Conservation (phyloP, 73 alveolate species). For the Effrenium voratum region DNA sequence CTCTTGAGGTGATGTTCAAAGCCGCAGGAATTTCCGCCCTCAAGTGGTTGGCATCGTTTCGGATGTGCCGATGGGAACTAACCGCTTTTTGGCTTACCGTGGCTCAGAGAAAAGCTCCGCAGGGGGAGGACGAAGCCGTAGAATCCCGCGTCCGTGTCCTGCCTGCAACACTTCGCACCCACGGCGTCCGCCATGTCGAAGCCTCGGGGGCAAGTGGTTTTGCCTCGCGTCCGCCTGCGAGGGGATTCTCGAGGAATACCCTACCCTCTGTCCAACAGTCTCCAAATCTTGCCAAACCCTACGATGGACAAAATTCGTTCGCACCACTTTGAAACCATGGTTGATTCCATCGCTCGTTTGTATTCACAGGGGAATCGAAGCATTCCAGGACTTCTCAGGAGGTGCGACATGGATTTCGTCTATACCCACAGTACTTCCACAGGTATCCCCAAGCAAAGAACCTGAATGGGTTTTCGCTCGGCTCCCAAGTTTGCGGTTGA, state of each 20-base stretch:
- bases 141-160: constrained; percentile 42
- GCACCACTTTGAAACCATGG: not conserved
- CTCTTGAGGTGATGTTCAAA: not conserved
- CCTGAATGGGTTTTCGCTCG: no score
- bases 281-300: not conserved
- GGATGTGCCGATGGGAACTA: not conserved
- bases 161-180: constrained; percentile 75
- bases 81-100: not conserved
- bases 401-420: no score
- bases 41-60: not conserved
- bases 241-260: not conserved
- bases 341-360: not conserved
- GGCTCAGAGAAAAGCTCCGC: constrained; percentile 48
- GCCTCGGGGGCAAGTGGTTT: not conserved
- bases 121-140: constrained; percentile 71
- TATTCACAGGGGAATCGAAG: not conserved
- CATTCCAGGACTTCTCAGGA: no score
- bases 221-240: not conserved
- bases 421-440: no score
- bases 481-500: no score
- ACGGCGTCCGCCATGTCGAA: constrained; percentile 62
- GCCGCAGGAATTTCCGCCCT: not conserved
- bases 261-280: not conserved
- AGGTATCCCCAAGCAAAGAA: no score
- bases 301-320: not conserved